Base-by-base conservation (phyloP, 176 grass and related monocot species). In the Zea luxurians region DNA sequence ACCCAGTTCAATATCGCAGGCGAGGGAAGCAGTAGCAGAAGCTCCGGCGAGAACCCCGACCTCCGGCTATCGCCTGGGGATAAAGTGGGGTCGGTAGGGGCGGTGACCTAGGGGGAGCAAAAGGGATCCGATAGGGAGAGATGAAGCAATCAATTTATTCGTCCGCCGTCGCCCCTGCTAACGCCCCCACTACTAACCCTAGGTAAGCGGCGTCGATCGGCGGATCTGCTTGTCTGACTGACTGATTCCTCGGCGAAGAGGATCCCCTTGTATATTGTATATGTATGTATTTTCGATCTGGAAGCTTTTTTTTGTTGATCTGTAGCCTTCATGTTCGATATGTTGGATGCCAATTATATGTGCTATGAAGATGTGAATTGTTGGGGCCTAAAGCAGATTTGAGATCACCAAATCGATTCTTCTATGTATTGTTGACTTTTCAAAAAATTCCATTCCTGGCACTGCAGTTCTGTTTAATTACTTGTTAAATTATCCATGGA, bases 121-220 rank as follows among this genome's bases (percentile, higher is more conserved):
- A 68, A 64, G 66, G 82, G 83, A 49, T 73, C 71, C 53, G 73
- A 78, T 73, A 44, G 8, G 61, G 6, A 76, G 53, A 73, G 87
- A 89, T 89, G 87, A 89, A 89, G 67, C 68, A 16, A 71, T 37
- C 7, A 50, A 50, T 69, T 48, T 55, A 13, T 45, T 81, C 61
- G 59, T 82, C 61, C 67, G 17, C 73, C 73, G 73, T 49, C 5
- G 10, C 45, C 8, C 41, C 58, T 60, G 11, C 59, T 89, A 38
- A 81, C 72, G 27, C 35, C 36, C 1, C 59, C 3, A 2, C 60
- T 34, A 73, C 66, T 85, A 78, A 67, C 78, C 37, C 66, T 85
- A 78, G 83, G 87, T 89, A 78, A 78, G 67, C 37, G 0, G 72
- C 45, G 12, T 65, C 72, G 7, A 6, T 58, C 38, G 70, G 34